Base-by-base conservation (phyloP, 768 basidiomycete genomes). In the Mycena kentingensis region DNA sequence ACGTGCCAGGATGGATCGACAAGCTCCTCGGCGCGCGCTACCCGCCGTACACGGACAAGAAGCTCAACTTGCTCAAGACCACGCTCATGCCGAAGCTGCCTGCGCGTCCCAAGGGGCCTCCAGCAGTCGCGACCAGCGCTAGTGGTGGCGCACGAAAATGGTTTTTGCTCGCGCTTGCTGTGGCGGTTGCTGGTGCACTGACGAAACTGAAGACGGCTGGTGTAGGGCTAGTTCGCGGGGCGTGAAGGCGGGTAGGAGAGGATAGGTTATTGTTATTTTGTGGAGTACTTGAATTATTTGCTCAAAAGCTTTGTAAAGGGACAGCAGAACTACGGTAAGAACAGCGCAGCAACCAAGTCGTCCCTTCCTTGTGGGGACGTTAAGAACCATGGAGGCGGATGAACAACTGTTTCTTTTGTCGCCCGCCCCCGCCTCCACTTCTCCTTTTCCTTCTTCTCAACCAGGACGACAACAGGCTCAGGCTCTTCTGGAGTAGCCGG, bases 1-100 rank as follows among this genome's bases (percentile, higher is more conserved):
- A 87, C 55, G 77, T 81, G 21, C 85, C 87, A 4, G 66, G 74
- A 64, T 82, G 79, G 73, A 55, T 80, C 34, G 82, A 85, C 61
- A 68, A 63, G 32, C 61, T 80, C 41, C 55, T 84, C 36, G 66
- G 70, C 2, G 72, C 77, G 70, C 77, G 84, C 22, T 87, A 78
- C 70, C 83, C 85, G n/a, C 85, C 85, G 1, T 85, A 85, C 58
- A 77, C 66, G 15, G 75, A 45, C 7, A 61, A 69, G 58, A 73
- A 73, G 37, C 37, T 71, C 25, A 72, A 72, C 19, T 54, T 61
- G 3, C 53, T 71, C 5, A 46, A 62, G 11, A 56, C 58, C 22
- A 32, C 77, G 5, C 41, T 60, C 15, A 45, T 61, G 38, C 53
- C 62, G 2, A 70, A 66, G 42, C 60, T 83, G 6, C 82, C 80